Percentiles rank a stretch among this genome's conserved stretches.
These are phyloP conservation scores for Cercospora nicotianae DNA, from an alignment of 2,329 filamentous ascomycete species.

Conservation along the genomic window DNA sequence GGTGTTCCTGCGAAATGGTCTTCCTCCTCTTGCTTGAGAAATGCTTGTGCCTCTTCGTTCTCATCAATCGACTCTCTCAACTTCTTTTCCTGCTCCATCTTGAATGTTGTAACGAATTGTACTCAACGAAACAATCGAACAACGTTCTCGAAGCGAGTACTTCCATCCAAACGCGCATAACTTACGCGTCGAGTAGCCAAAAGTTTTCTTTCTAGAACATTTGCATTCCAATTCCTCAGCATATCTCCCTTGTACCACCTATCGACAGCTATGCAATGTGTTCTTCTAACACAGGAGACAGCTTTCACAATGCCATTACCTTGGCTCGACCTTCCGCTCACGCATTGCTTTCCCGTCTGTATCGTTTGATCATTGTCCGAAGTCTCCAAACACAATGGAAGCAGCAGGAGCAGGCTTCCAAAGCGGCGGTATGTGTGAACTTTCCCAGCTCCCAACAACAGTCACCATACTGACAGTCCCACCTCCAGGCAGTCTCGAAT, in stretches of 20 bases:
- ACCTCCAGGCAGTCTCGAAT: constrained; percentile 40
- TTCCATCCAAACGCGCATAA: background rate
- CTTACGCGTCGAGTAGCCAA: background rate
- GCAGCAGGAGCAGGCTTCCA: constrained; percentile 24
- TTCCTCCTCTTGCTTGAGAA: constrained; percentile 23
- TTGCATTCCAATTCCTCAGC: background rate
- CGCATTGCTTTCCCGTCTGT: background rate
- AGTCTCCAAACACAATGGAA: constrained; percentile 1
- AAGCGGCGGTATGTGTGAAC: constrained; percentile 18
- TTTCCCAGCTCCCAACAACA: background rate
- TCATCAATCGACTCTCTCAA: constrained; percentile 19
- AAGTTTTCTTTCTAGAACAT: background rate
- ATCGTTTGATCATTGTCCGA: background rate
- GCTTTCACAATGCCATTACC: background rate
- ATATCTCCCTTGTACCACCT: constrained; percentile 12
- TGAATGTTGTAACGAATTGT: background rate
- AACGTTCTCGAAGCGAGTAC: background rate
- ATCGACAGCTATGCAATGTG: no score
- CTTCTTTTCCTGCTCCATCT: constrained; percentile 15
- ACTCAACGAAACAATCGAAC: background rate
- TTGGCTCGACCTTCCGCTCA: background rate
- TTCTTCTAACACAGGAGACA: no score
- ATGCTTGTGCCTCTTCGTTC: constrained; percentile 23
- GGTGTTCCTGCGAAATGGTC: background rate
- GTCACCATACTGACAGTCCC: background rate